A percentile compares a stretch with the other conserved stretches of the same genome.
phyloP scores from a whole-genome alignment of 345 rosid genomes.

The Raphanus raphanistrum region DNA sequence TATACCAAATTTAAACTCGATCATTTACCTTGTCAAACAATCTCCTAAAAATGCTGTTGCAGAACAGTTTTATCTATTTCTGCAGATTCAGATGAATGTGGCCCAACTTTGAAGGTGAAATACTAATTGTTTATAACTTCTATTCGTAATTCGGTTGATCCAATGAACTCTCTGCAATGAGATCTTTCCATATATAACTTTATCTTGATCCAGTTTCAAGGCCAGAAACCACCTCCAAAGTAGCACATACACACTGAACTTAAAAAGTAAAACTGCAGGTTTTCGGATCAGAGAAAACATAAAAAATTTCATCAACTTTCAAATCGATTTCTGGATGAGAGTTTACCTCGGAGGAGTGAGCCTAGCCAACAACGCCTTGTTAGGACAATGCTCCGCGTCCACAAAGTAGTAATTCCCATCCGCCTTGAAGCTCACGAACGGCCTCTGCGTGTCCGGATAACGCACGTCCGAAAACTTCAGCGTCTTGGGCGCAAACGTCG shows the following conservation, averaged over 20 bases:
- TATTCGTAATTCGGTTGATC: too few species aligned
- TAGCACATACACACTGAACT: not conserved
- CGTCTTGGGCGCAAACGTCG: slow-evolving; percentile 55
- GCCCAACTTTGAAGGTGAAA: too few species aligned
- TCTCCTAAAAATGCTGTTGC: too few species aligned
- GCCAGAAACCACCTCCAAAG: not conserved
- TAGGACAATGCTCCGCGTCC: slow-evolving; percentile 73
- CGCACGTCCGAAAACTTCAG: slow-evolving; percentile 80
- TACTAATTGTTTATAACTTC: too few species aligned
- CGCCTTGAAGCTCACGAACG: slow-evolving; percentile 88
- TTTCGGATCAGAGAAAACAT: not conserved
- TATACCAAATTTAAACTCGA: too few species aligned
- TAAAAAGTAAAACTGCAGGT: not conserved
- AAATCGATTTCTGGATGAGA: not conserved
- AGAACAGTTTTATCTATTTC: too few species aligned
- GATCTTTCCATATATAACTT: too few species aligned
- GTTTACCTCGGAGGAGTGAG: slow-evolving; percentile 50
- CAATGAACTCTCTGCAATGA: too few species aligned
- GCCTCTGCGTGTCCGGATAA: slow-evolving; percentile 73
- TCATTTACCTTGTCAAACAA: too few species aligned
- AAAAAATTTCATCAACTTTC: not conserved
- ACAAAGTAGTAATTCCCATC: slow-evolving; percentile 70
- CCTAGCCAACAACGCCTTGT: slow-evolving; percentile 88
- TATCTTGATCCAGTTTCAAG: not conserved
- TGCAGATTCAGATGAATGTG: too few species aligned